Conservation (phyloP, 1,284 basidiomycete genomes). For the Chalciporus sp. region DNA sequence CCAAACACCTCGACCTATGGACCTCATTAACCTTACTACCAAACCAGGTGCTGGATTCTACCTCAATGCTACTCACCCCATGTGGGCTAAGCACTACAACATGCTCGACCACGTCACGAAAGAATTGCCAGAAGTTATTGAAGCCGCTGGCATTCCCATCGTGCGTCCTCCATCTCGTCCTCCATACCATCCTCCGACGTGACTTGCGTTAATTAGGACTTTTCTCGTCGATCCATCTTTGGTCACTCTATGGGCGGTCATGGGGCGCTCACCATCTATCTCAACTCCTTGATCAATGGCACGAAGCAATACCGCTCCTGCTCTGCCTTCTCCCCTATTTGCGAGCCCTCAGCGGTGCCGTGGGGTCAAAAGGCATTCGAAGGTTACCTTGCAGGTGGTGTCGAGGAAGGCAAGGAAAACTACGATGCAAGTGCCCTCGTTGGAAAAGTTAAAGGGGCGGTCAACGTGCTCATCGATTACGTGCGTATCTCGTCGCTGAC, state of each 20-base stretch:
- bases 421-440: slow-evolving; percentile 92
- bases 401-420: slow-evolving; percentile 70
- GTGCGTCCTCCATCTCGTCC: slow-evolving; percentile 41
- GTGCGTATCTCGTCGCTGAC: slow-evolving; percentile 40
- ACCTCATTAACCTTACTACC: slow-evolving; percentile 3
- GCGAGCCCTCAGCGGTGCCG: slow-evolving; percentile 84
- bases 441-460: slow-evolving; percentile 58
- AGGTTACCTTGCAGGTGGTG: slow-evolving; percentile 84
- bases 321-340: slow-evolving; percentile 93
- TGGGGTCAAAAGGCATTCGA: slow-evolving; percentile 95
- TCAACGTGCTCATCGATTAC: slow-evolving; percentile 86
- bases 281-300: slow-evolving; percentile 56
- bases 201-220: slow-evolving; percentile 49
- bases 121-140: slow-evolving; percentile 81
- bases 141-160: slow-evolving; percentile 66
- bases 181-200: background rate
- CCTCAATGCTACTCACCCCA: slow-evolving; percentile 81
- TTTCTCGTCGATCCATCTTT: slow-evolving; percentile 75
- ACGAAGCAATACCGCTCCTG: slow-evolving; percentile 80
- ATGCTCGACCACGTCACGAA: slow-evolving; percentile 85
- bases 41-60: slow-evolving; percentile 89
- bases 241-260: slow-evolving; percentile 93
- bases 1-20: background rate
- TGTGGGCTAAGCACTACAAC: slow-evolving; percentile 85
- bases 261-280: slow-evolving; percentile 91